Base-by-base conservation (phyloP, 352 stramenopile genomes). In the Lagenidium giganteum region DNA sequence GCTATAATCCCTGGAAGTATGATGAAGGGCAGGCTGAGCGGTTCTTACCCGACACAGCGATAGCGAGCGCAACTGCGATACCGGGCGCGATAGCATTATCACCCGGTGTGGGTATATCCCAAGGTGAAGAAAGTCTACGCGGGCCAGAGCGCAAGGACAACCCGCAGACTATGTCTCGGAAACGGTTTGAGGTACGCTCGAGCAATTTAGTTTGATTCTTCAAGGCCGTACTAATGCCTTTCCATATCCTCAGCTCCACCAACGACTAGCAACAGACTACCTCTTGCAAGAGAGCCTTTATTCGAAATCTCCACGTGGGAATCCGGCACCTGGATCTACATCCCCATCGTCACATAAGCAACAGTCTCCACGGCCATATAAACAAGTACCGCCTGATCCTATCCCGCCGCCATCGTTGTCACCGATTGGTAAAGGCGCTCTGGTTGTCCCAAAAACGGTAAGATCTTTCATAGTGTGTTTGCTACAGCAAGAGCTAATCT, bases 131-230 rank as follows among this genome's bases (percentile, higher is more conserved):
- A 3, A 39, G 67, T 3, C 16, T 70, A 0, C 61, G 77, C 43
- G 74, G 74, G 0, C 68, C 74, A 0, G 53, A 71, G 14, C 65
- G 53, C 18, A 42, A 65, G 0, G 68, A 81, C 13, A 61, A 52
- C 16, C 24, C 59, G 5, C 57, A 55, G 23, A 83, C 59, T 3
- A 87, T 87, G 74, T 87, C 74, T 20, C 57, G 58, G n/a, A 87
- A 81, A 41, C 66, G 68, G 17, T 87, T 87, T 42, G 70, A 79
- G 54, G 70, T 87, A 52, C 17, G 61, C 3, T 8, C 12, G 27
- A 8, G 11, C n/a, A 42, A 34, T 42, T 27, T 28, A 9, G 11
- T 36, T 11, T 14, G 17, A 27, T 5, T 28, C 8, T 20, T 18
- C 13, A 26, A n/a, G 12, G 39, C 27, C 24, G 14, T 38, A 31